Conservation (phyloP, 2,329 filamentous ascomycete genomes). For the Penicillium sp. region DNA sequence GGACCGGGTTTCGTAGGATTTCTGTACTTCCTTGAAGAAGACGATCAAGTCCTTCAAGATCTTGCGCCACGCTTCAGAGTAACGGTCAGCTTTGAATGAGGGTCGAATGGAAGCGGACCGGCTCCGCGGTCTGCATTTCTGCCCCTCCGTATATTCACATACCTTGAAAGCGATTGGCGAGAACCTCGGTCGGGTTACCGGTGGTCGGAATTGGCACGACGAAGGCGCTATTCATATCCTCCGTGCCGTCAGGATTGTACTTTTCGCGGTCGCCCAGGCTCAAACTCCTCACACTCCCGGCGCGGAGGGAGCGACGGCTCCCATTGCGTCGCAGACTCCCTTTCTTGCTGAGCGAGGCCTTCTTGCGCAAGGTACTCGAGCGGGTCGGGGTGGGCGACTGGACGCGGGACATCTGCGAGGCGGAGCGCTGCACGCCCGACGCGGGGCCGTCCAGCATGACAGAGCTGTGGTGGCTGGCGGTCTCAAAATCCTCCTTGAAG, state of each 20-base stretch:
- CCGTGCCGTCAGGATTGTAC: constrained; percentile 50
- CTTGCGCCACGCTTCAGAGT: constrained; percentile 76
- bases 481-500: constrained; percentile 41
- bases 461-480: constrained; percentile 36
- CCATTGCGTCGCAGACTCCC: constrained; percentile 73
- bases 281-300: constrained; percentile 81
- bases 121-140: too few species aligned
- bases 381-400: constrained; percentile 45
- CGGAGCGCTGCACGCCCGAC: constrained; percentile 36
- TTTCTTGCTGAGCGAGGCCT: constrained; percentile 69
- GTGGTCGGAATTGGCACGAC: constrained; percentile 84
- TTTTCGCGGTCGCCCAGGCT: constrained; percentile 63
- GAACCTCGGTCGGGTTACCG: constrained; percentile 80
- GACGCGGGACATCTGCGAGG: constrained; percentile 44
- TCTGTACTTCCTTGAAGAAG: constrained; percentile 90
- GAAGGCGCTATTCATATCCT: constrained; percentile 76
- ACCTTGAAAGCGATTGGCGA: constrained; percentile 88
- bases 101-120: too few species aligned
- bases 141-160: too few species aligned
- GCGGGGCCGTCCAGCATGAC: constrained; percentile 30
- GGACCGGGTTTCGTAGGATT: constrained; percentile 78
- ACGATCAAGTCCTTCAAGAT: constrained; percentile 89
- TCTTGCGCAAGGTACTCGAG: constrained; percentile 84
- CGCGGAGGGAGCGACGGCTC: constrained; percentile 76
- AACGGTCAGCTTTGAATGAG: constrained; percentile 1